These are phyloP conservation scores for Pseudogymnoascus sp. DNA, from an alignment of 2,329 filamentous ascomycete genomes.

Conservation along the genomic window DNA sequence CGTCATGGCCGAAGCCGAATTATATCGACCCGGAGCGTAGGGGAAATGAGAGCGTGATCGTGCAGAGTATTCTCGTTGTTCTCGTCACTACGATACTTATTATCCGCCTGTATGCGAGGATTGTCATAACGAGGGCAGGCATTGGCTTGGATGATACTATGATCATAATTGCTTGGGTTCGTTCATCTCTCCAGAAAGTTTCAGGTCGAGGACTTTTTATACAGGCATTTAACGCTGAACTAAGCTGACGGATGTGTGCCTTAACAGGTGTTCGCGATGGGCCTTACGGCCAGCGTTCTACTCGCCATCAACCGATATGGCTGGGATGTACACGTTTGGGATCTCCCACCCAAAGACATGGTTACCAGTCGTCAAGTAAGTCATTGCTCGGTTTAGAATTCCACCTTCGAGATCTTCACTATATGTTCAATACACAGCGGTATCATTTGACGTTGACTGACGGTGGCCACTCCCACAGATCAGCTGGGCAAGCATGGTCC, in stretches of 20 bases:
- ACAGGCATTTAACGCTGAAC: neutral
- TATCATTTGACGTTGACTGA: neutral
- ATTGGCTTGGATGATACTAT: constrained; percentile 41
- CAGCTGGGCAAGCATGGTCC: constrained; percentile 4
- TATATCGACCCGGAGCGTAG: constrained; percentile 38
- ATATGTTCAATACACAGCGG: neutral
- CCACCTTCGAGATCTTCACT: neutral
- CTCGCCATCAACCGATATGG: constrained; percentile 29
- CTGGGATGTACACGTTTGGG: constrained; percentile 36
- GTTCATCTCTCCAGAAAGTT: neutral
- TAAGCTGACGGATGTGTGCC: neutral
- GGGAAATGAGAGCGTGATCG: constrained; percentile 35
- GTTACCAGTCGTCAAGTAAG: neutral
- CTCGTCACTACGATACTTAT: constrained; percentile 34
- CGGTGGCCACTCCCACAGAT: neutral
- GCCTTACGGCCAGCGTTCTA: constrained; percentile 29
- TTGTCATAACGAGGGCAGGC: constrained; percentile 35
- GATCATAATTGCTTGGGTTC: constrained; percentile 36
- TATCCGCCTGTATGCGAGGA: constrained; percentile 41
- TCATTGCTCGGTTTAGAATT: neutral
- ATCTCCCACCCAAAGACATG: constrained; percentile 17
- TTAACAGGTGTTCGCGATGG: constrained; percentile 29
- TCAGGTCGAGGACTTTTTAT: neutral
- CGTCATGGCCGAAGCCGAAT: constrained; percentile 41
- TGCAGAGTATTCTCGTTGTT: constrained; percentile 33